Evolutionary conservation across 2,329 filamentous ascomycete genomes (phyloP).

Genomic region (Bipolaris oryzae): DNA sequence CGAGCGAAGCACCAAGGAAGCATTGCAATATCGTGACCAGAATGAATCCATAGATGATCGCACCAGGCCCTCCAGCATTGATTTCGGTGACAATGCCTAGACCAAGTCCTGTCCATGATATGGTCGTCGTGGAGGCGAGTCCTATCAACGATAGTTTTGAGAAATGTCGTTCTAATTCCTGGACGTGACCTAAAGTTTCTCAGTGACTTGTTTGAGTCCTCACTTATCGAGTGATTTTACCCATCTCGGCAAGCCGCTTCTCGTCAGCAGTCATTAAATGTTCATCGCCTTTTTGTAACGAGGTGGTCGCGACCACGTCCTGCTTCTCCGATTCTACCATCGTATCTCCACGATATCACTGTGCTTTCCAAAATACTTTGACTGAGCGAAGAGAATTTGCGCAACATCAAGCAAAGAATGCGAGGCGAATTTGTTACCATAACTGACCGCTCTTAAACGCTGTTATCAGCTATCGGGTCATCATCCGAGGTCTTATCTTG

Average conservation of each 20-base stretch:
- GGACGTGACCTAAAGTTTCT: constrained; percentile 7
- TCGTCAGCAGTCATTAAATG: constrained; percentile 9
- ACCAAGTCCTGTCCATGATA: constrained; percentile 18
- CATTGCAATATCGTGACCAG: constrained; percentile 15
- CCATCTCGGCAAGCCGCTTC: constrained; percentile 15
- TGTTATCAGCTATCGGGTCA: not conserved
- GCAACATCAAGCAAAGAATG: not conserved
- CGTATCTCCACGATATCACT: too few species aligned
- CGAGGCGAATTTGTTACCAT: not conserved
- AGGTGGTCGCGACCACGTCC: not conserved
- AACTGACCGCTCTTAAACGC: not conserved
- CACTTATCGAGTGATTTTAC: not conserved
- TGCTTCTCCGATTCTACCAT: too few species aligned
- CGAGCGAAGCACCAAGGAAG: constrained; percentile 16
- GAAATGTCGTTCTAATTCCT: constrained; percentile 17
- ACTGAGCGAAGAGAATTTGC: not conserved
- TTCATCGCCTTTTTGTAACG: not conserved
- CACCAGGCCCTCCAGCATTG: constrained; percentile 16
- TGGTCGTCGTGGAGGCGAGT: constrained; percentile 18
- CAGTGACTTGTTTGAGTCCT: not conserved
- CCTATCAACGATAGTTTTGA: constrained; percentile 13
- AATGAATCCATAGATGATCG: constrained; percentile 17
- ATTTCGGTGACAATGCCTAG: constrained; percentile 17
- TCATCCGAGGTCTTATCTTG: not conserved
- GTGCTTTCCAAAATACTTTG: not conserved